Base-by-base conservation (phyloP, 805 yeast species). In the Isabelozyma gotoi region DNA sequence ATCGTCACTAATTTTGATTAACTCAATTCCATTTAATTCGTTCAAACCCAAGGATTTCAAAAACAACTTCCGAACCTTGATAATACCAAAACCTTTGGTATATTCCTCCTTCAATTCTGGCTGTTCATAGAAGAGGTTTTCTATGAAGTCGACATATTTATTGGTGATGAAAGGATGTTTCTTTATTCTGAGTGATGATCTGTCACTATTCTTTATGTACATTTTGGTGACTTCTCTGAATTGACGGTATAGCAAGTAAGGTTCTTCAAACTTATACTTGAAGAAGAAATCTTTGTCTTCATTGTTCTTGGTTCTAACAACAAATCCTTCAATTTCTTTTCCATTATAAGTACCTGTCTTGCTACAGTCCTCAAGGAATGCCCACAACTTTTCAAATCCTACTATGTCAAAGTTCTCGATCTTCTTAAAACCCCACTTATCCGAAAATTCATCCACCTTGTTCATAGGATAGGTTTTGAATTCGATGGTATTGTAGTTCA, bases 201-300 rank as follows among this genome's bases (percentile, higher is more conserved):
- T 36, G 2, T 57, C 56, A 12, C 67, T 67, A 1, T 62, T 61
- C 0, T 55, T 44, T 7, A 86, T 72, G 47, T 78, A 77, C 36
- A 68, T 69, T 56, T 79, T 83, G 0, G 97, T 89, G 2, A 82
- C 86, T 56, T 94, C 98, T 51, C 99, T 76, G 79, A 95, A 81
- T 53, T 86, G 88, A 45, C 99, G 76, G 62, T 90, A 94, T 76
- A 94, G 76, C 36, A 90, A 67, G 59, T 94, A 94, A 0, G 99
- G 99, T 65, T 94, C 96, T 52, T 90, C 96, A 62, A 94, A 94
- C 63, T 94, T 94, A 69, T 72, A 94, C 65, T 94, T 94, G 79
- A 90, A 94, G 63, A 92, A 88, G 55, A 77, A 89, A 49, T 83
- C 87, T 1, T 49, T 45, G 3, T 42, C 33, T 7, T 39, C 36